Conservation (phyloP, 805 yeast species). For the Candida arabinofermentans region DNA sequence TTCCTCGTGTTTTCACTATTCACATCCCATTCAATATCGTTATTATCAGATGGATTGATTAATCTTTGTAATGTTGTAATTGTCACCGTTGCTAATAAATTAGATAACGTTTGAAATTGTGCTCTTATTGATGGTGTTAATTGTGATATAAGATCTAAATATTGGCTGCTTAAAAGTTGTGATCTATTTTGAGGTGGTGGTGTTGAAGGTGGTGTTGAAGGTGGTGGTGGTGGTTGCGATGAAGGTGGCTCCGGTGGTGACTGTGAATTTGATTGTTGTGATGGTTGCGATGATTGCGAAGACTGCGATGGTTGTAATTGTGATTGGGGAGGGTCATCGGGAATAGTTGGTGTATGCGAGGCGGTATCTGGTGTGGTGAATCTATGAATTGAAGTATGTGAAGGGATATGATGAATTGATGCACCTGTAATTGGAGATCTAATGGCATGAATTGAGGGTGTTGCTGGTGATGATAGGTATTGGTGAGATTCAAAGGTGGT, state of each 20-base stretch:
- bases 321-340: too few relatives aligned
- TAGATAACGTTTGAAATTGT: slow-evolving; percentile 26
- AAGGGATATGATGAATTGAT: too few relatives aligned
- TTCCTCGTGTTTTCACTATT: slow-evolving; percentile 4
- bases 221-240: background rate
- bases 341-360: too few relatives aligned
- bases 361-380: too few relatives aligned
- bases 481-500: too few relatives aligned
- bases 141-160: slow-evolving; percentile 1
- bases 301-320: too few relatives aligned
- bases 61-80: slow-evolving; percentile 23
- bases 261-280: background rate
- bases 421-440: too few relatives aligned
- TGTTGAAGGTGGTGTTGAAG: background rate
- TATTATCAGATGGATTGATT: slow-evolving; percentile 7
- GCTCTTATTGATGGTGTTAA: slow-evolving; percentile 14
- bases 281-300: too few relatives aligned
- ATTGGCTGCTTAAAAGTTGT: slow-evolving; percentile 8
- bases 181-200: background rate
- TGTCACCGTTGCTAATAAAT: slow-evolving; percentile 25
- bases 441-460: too few relatives aligned
- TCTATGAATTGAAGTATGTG: too few relatives aligned
- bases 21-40: background rate
- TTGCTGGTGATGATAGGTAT: too few relatives aligned
- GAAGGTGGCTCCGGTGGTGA: background rate